Conservation (phyloP, 2,329 filamentous ascomycete genomes). For the Penicillium hesseltinei region DNA sequence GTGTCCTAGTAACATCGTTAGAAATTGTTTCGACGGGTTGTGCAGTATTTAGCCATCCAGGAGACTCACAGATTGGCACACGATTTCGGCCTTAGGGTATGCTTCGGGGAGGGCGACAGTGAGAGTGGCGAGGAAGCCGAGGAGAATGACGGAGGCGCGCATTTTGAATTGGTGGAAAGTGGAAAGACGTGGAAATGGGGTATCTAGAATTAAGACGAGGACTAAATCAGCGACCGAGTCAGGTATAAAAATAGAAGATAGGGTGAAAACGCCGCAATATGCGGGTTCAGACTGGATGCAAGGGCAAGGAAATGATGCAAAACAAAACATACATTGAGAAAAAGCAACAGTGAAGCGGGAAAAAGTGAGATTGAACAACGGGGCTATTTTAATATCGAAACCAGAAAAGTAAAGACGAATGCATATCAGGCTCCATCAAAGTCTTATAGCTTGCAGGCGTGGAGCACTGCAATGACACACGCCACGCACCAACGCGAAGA, state of each 20-base stretch:
- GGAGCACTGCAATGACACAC: not conserved
- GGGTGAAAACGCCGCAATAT: not conserved
- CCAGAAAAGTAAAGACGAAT: not conserved
- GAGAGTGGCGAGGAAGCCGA: conserved; percentile 15
- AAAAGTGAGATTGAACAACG: not conserved
- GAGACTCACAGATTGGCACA: conserved; percentile 5
- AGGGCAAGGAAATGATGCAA: not conserved
- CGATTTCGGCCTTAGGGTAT: conserved; percentile 6
- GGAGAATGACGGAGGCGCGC: conserved; percentile 16
- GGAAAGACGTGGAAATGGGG: not conserved
- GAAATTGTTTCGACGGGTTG: not conserved
- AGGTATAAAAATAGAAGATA: not conserved
- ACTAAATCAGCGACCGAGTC: not conserved
- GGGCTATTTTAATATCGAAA: not conserved
- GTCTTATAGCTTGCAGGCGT: conserved; percentile 6
- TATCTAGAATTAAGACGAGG: not conserved
- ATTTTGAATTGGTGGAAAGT: conserved; percentile 1
- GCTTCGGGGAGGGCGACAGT: conserved; percentile 13
- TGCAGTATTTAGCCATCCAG: not conserved
- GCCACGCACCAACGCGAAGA: not conserved
- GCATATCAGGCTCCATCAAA: not conserved
- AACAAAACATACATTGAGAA: not conserved
- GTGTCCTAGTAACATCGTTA: not conserved
- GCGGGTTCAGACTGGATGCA: not conserved
- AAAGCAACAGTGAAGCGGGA: not conserved